Conservation (phyloP, 257 asterid species). For the Ilex asprella region DNA sequence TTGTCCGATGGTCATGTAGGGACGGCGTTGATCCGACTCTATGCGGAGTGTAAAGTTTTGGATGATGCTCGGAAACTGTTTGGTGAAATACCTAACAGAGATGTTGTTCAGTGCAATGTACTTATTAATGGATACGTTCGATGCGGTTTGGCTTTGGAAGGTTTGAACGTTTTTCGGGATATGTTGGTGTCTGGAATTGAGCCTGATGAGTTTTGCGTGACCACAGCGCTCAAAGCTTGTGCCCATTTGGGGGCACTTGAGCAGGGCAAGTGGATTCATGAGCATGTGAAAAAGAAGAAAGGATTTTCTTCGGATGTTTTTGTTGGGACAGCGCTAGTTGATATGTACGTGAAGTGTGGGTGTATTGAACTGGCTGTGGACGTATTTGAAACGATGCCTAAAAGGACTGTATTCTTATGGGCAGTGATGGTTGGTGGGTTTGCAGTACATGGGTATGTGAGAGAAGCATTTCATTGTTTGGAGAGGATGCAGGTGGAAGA, state of each 20-base stretch:
- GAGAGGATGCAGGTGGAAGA: conserved; percentile 29
- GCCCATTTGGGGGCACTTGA: conserved; percentile 44
- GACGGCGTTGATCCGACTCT: conserved; percentile 56
- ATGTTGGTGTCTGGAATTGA: conserved; percentile 51
- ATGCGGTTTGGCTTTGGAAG: conserved; percentile 35
- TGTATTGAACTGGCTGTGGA: conserved; percentile 47
- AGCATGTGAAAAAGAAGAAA: conserved; percentile 36
- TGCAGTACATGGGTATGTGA: conserved; percentile 33
- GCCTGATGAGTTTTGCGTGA: conserved; percentile 64
- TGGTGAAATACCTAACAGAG: conserved; percentile 33
- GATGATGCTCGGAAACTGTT: conserved; percentile 50
- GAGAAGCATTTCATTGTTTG: conserved; percentile 24
- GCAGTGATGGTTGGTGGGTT: conserved; percentile 30
- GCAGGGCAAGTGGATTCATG: conserved; percentile 67
- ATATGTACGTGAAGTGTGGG: conserved; percentile 85
- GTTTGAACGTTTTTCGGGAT: conserved; percentile 33
- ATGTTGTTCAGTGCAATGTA: conserved; percentile 67
- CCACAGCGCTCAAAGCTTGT: conserved; percentile 53
- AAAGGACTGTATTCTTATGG: conserved; percentile 27
- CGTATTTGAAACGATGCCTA: conserved; percentile 43
- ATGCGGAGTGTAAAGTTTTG: conserved; percentile 38
- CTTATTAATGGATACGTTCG: conserved; percentile 60
- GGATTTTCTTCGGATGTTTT: conserved; percentile 37
- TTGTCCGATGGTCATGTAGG: conserved; percentile 43
- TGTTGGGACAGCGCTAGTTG: conserved; percentile 60